These are phyloP conservation scores for Pholiota conissans DNA, from an alignment of 768 basidiomycete species.

Conservation along the genomic window DNA sequence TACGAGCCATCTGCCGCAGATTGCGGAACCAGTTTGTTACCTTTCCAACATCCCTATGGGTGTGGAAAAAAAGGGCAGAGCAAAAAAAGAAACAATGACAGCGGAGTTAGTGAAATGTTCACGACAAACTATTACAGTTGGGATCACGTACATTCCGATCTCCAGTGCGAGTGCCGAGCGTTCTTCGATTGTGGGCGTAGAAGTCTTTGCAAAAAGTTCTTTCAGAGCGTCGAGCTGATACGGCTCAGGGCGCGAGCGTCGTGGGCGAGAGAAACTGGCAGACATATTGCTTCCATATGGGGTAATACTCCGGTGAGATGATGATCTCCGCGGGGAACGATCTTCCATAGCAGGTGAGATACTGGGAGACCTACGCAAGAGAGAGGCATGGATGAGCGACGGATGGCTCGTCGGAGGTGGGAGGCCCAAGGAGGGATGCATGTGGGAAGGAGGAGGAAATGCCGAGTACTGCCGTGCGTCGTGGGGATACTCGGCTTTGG, in stretches of 20 bases:
- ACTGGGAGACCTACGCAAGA: conserved; percentile 35
- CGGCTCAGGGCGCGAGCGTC: conserved; percentile 78
- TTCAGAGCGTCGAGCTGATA: conserved; percentile 77
- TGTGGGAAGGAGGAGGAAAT: conserved; percentile 47
- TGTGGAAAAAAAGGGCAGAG: background rate
- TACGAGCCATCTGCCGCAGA: conserved; percentile 77
- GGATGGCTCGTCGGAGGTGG: conserved; percentile 34
- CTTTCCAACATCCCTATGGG: conserved; percentile 71
- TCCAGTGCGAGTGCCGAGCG: conserved; percentile 71
- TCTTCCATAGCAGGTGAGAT: conserved; percentile 41
- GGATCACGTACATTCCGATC: conserved; percentile 68
- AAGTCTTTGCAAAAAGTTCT: conserved; percentile 63
- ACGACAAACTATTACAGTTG: conserved; percentile 3
- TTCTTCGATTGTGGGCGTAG: conserved; percentile 80
- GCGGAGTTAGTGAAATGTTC: conserved; percentile 13
- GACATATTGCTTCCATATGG: conserved; percentile 41
- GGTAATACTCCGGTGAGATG: conserved; percentile 38
- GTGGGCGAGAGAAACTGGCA: conserved; percentile 48
- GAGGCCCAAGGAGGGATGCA: conserved; percentile 44
- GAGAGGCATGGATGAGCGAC: conserved; percentile 31
- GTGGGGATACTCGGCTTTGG: conserved; percentile 33
- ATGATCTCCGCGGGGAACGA: conserved; percentile 36
- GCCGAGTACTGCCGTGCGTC: conserved; percentile 43
- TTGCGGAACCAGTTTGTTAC: conserved; percentile 91
- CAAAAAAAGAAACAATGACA: conserved; percentile 9